phyloP scores from a whole-genome alignment of 2,329 filamentous ascomycete species.

The Raffaelea arxii region DNA sequence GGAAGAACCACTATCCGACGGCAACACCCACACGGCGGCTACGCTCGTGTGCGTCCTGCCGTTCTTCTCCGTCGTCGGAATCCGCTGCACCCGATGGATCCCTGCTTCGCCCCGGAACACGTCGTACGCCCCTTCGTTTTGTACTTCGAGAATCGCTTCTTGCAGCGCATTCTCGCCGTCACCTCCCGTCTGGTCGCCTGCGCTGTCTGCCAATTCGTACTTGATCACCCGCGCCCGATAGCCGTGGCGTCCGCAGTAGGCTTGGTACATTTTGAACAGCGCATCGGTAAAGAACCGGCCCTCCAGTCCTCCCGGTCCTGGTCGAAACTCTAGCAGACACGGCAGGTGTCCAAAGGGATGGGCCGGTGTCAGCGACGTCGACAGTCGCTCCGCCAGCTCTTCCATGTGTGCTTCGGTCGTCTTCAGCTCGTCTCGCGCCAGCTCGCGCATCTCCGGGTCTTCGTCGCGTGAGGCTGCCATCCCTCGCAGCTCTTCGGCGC shows the following conservation, averaged over 20 bases:
- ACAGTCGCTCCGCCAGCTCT: slow-evolving; percentile 56
- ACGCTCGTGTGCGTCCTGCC: slow-evolving; percentile 91
- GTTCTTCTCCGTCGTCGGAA: slow-evolving; percentile 83
- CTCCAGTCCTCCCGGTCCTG: slow-evolving; percentile 85
- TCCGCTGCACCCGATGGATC: slow-evolving; percentile 88
- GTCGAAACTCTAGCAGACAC: slow-evolving; percentile 84
- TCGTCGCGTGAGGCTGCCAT: slow-evolving; percentile 43
- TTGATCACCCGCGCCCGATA: slow-evolving; percentile 63
- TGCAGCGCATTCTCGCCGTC: slow-evolving; percentile 61
- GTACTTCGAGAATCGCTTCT: slow-evolving; percentile 81
- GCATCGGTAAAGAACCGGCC: slow-evolving; percentile 84
- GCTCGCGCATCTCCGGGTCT: slow-evolving; percentile 61
- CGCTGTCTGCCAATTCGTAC: slow-evolving; percentile 65
- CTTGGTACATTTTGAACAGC: slow-evolving; percentile 81
- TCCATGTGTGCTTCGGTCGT: slow-evolving; percentile 53
- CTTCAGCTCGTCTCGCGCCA: slow-evolving; percentile 76
- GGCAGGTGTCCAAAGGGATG: slow-evolving; percentile 87
- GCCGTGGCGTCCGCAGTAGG: slow-evolving; percentile 56
- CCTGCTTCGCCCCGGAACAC: slow-evolving; percentile 78
- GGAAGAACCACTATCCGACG: slow-evolving; percentile 37
- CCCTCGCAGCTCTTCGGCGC: slow-evolving; percentile 41
- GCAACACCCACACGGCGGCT: slow-evolving; percentile 84
- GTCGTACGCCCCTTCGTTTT: slow-evolving; percentile 68
- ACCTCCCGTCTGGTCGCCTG: slow-evolving; percentile 37
- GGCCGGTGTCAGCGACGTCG: slow-evolving; percentile 68